phyloP scores from a whole-genome alignment of 2,329 filamentous ascomycete species.

The Furcasterigmium sp. region DNA sequence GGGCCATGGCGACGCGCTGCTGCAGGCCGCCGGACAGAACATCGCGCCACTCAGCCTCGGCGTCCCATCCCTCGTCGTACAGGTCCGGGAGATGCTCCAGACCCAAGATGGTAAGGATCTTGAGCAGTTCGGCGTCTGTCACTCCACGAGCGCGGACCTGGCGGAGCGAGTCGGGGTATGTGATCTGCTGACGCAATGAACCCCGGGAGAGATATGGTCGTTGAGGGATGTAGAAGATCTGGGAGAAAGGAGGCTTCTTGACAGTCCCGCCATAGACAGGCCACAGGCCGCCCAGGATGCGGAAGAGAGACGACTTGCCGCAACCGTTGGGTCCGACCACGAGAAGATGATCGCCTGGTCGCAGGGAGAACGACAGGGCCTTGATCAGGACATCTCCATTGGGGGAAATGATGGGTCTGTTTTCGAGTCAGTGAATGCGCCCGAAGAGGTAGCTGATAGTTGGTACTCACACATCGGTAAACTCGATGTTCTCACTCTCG shows the following conservation, averaged over 20 bases:
- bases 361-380: constrained; percentile 80
- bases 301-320: constrained; percentile 92
- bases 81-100: constrained; percentile 78
- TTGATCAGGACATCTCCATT: constrained; percentile 91
- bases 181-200: constrained; percentile 91
- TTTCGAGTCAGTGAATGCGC: background rate
- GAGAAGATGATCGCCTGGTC: constrained; percentile 82
- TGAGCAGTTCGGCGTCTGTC: constrained; percentile 73
- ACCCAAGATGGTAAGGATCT: constrained; percentile 72
- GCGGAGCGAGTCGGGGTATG: constrained; percentile 84
- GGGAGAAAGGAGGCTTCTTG: constrained; percentile 81
- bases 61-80: constrained; percentile 77
- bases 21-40: constrained; percentile 88
- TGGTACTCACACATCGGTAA: constrained; percentile 64
- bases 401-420: constrained; percentile 83
- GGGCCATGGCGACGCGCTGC: constrained; percentile 93
- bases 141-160: constrained; percentile 83
- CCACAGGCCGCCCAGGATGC: constrained; percentile 94
- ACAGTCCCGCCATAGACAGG: constrained; percentile 95
- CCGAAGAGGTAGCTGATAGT: background rate
- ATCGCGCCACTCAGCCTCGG: constrained; percentile 94
- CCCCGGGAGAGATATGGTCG: constrained; percentile 89
- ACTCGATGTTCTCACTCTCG: constrained; percentile 80
- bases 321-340: constrained; percentile 97
- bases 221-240: constrained; percentile 98